These are phyloP conservation scores for Phytopythium sindhum DNA, from an alignment of 352 stramenopile species.

Conservation along the genomic window DNA sequence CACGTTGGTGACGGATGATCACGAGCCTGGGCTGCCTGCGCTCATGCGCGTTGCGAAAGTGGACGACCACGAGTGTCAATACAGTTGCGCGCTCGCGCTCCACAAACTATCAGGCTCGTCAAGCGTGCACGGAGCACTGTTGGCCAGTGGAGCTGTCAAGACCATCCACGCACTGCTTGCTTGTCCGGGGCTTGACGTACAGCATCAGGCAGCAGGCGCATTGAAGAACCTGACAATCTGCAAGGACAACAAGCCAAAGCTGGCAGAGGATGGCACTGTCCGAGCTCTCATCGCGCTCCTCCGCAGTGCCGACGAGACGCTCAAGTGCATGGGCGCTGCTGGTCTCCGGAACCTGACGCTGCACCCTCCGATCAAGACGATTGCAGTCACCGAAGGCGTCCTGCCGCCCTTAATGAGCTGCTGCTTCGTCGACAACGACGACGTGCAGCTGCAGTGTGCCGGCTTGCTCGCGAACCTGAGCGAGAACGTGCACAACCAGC, in stretches of 20 bases:
- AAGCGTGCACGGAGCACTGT: constrained; percentile 63
- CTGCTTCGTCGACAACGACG: constrained; percentile 57
- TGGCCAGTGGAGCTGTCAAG: constrained; percentile 52
- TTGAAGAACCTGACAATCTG: constrained; percentile 91
- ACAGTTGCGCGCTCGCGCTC: constrained; percentile 85
- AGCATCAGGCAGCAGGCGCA: constrained; percentile 87
- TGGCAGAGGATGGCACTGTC: constrained; percentile 82
- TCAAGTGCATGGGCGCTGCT: constrained; percentile 87
- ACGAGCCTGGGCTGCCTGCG: constrained; percentile 59
- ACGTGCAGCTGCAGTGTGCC: constrained; percentile 88
- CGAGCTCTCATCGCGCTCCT: constrained; percentile 81
- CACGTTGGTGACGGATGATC: constrained; percentile 75
- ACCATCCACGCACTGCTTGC: constrained; percentile 74
- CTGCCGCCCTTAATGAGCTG: constrained; percentile 62
- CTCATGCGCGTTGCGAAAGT: constrained; percentile 87
- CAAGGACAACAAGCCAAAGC: constrained; percentile 87
- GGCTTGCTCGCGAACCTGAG: constrained; percentile 89
- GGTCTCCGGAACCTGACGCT: constrained; percentile 89
- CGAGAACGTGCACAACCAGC: constrained; percentile 91
- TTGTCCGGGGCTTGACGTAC: constrained; percentile 68
- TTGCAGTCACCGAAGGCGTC: constrained; percentile 67
- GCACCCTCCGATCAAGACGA: constrained; percentile 57
- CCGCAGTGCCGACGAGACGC: constrained; percentile 62
- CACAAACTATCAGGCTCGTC: constrained; percentile 86
- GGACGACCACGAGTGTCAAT: constrained; percentile 90